These are phyloP conservation scores for Saussurea involucrata DNA, from an alignment of 129 eudicot species.

Conservation along the genomic window DNA sequence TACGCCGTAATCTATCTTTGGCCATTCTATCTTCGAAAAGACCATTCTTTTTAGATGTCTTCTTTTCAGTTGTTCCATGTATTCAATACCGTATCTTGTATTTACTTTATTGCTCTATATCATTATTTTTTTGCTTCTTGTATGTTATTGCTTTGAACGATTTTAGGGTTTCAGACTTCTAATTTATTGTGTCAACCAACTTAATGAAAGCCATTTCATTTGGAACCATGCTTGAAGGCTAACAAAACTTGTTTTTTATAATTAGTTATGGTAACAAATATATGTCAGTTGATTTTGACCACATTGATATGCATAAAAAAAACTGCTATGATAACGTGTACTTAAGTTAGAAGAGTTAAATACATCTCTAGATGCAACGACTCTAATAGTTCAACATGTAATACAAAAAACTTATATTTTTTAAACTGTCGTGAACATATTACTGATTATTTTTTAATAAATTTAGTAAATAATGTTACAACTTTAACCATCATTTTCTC, in stretches of 20 bases:
- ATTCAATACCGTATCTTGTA: not conserved
- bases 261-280: no score
- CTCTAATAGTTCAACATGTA: not conserved
- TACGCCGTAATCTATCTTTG: not conserved
- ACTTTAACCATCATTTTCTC: conserved; percentile 23
- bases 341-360: not conserved
- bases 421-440: not conserved
- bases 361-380: not conserved
- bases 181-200: not conserved
- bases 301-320: not conserved
- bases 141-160: not conserved
- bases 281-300: no score
- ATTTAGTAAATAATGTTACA: not conserved
- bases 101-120: not conserved
- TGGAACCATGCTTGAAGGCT: not conserved
- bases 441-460: not conserved
- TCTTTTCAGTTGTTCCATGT: not conserved
- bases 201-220: not conserved
- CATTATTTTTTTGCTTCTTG: not conserved
- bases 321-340: not conserved
- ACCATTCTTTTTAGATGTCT: not conserved
- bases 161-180: not conserved
- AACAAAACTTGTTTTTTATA: no score
- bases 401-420: not conserved
- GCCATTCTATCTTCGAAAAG: conserved; percentile 23